Percentiles rank a stretch among this genome's conserved stretches.
Conservation (phyloP, 805 yeast species). For the Babjeviella inositovora region DNA sequence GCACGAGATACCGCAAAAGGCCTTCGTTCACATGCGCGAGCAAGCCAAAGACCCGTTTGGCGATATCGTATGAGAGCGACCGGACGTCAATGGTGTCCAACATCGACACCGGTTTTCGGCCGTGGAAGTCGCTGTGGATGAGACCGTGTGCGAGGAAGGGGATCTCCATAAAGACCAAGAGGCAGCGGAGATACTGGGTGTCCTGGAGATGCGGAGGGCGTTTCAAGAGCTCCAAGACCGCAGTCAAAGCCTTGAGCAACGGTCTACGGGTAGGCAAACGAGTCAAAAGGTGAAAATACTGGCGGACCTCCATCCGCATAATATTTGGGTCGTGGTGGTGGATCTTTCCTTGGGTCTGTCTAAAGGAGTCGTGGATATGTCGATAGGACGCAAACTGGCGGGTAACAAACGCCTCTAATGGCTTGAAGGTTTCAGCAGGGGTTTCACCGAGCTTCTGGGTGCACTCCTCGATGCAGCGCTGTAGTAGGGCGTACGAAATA, state of each 20-base stretch:
- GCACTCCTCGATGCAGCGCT: constrained; percentile 16
- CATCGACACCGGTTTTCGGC: constrained; percentile 7
- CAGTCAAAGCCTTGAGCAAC: constrained; percentile 31
- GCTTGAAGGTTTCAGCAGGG: constrained; percentile 18
- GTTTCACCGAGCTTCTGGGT: constrained; percentile 5
- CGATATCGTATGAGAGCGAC: constrained; percentile 45
- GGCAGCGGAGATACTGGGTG: constrained; percentile 34
- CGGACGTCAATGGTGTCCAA: constrained; percentile 33
- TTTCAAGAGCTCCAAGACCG: constrained; percentile 33
- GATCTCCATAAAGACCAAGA: constrained; percentile 50
- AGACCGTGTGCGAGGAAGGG: constrained; percentile 43
- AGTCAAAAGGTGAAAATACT: constrained; percentile 26
- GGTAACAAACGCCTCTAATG: constrained; percentile 30
- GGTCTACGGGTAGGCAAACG: constrained; percentile 49
- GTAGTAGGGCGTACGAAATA: constrained; percentile 15
- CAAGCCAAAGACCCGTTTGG: constrained; percentile 56
- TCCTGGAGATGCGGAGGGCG: constrained; percentile 24
- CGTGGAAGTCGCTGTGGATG: constrained; percentile 7
- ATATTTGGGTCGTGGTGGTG: constrained; percentile 31
- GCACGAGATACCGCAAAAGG: constrained; percentile 24
- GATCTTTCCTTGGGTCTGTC: constrained; percentile 9
- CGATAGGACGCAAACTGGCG: constrained; percentile 27
- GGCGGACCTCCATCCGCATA: constrained; percentile 26
- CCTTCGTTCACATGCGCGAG: constrained; percentile 31
- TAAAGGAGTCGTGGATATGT: constrained; percentile 41